A percentile compares a stretch with the other conserved stretches of the same genome.
These are phyloP conservation scores for Pulchroboletus neoregius DNA, from an alignment of 1,284 basidiomycete genomes.

Conservation along the genomic window DNA sequence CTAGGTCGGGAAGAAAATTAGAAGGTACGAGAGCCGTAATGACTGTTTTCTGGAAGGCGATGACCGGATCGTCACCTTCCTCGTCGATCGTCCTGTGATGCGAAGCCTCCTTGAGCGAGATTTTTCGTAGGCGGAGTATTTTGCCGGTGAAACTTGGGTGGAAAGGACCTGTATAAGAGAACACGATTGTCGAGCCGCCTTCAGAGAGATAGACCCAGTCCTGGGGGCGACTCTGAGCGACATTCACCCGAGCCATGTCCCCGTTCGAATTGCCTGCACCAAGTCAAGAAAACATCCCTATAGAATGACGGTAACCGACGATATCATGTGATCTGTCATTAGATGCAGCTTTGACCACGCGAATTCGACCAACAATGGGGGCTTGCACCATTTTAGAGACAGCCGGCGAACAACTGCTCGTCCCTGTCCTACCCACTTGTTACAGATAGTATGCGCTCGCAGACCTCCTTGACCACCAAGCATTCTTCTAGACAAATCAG, in stretches of 20 bases:
- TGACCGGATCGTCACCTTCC: conserved; percentile 56
- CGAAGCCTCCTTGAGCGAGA: conserved; percentile 9
- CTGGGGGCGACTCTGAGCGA: conserved; percentile 43
- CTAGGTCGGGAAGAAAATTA: conserved; percentile 54
- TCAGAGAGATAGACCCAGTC: conserved; percentile 86
- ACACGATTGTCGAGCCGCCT: conserved; percentile 86
- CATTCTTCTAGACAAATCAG: conserved; percentile 5
- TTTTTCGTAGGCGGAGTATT: conserved; percentile 74
- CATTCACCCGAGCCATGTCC: conserved; percentile 13
- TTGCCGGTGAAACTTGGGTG: conserved; percentile 53
- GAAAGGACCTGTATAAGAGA: conserved; percentile 65
- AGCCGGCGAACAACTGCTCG: background rate
- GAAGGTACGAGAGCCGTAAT: conserved; percentile 58
- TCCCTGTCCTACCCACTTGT: background rate
- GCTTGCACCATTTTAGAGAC: background rate
- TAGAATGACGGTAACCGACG: too few species aligned
- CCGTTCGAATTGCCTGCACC: too few species aligned
- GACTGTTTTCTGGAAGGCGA: conserved; percentile 61
- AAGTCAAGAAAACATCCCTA: too few species aligned
- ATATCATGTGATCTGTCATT: too few species aligned
- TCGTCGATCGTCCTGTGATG: background rate
- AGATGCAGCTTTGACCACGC: conserved; percentile 5
- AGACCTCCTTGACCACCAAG: conserved; percentile 4
- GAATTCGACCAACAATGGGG: conserved; percentile 23
- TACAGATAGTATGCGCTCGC: conserved; percentile 17